Conservation (phyloP, 768 basidiomycete species). For the Lactarius indigo region DNA sequence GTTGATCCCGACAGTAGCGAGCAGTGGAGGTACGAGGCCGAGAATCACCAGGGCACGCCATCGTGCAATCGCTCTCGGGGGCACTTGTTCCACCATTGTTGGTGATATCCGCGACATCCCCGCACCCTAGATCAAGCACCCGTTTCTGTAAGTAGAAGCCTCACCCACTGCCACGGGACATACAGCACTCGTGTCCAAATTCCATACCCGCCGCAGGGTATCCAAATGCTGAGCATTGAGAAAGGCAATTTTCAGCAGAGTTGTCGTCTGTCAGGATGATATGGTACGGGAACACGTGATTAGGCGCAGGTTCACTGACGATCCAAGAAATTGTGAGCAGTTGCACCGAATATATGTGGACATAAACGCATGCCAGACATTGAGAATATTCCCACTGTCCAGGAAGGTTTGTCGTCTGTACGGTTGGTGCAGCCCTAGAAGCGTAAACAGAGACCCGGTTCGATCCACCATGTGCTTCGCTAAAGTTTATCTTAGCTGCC, state of each 20-base stretch:
- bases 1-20: slow-evolving; percentile 75
- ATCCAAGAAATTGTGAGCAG: not conserved
- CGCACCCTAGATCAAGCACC: slow-evolving; percentile 50
- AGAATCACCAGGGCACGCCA: slow-evolving; percentile 70
- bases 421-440: slow-evolving; percentile 52
- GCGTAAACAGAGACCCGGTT: slow-evolving; percentile 70
- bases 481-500: slow-evolving; percentile 27
- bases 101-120: slow-evolving; percentile 55
- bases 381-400: slow-evolving; percentile 65
- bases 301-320: slow-evolving; percentile 45
- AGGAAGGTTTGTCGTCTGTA: slow-evolving; percentile 55
- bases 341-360: not conserved
- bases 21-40: slow-evolving; percentile 67
- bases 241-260: slow-evolving; percentile 60
- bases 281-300: slow-evolving; percentile 58
- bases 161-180: slow-evolving; percentile 27
- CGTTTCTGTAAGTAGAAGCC: not conserved
- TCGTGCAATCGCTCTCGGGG: too few species aligned
- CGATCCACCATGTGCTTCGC: slow-evolving; percentile 69
- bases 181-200: slow-evolving; percentile 72
- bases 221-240: slow-evolving; percentile 66
- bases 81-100: slow-evolving; percentile 34
- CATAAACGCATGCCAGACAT: slow-evolving; percentile 53
- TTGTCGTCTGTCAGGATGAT: slow-evolving; percentile 58
- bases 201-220: slow-evolving; percentile 70